Evolutionary conservation across 768 basidiomycete species (phyloP).

Genomic region (Suillus variegatus): DNA sequence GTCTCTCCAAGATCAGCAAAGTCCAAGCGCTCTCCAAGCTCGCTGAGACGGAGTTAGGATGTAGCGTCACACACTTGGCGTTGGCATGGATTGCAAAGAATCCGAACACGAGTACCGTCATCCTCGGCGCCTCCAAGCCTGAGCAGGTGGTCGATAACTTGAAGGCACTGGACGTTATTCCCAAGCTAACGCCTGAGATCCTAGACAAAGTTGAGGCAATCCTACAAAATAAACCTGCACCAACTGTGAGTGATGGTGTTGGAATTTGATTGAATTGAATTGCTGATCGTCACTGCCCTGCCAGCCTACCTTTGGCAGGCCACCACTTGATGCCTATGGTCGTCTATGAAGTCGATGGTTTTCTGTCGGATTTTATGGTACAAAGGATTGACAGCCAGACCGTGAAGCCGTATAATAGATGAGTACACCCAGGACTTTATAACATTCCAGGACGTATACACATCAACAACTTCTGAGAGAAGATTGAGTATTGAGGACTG

Average conservation of each 20-base stretch:
- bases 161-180: constrained; percentile 52
- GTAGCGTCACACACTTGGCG: constrained; percentile 49
- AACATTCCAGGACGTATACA: not conserved
- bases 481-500: not conserved
- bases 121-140: constrained; percentile 50
- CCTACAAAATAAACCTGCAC: constrained; percentile 40
- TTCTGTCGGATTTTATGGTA: not conserved
- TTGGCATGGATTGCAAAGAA: constrained; percentile 58
- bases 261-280: not conserved
- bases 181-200: constrained; percentile 54
- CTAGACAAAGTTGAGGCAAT: constrained; percentile 53
- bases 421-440: not conserved
- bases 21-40: constrained; percentile 47
- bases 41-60: constrained; percentile 47
- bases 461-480: not conserved
- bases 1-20: constrained; percentile 48
- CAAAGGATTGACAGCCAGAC: not conserved
- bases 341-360: constrained; percentile 15
- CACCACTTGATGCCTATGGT: constrained; percentile 29
- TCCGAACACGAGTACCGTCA: constrained; percentile 49
- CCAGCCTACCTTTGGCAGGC: constrained; percentile 30
- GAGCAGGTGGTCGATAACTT: constrained; percentile 52
- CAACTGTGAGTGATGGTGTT: constrained; percentile 25
- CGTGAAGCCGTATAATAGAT: not conserved
- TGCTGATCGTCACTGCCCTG: not conserved